Conservation (phyloP, 73 alveolate genomes). For the Paramecium sonneborni region DNA sequence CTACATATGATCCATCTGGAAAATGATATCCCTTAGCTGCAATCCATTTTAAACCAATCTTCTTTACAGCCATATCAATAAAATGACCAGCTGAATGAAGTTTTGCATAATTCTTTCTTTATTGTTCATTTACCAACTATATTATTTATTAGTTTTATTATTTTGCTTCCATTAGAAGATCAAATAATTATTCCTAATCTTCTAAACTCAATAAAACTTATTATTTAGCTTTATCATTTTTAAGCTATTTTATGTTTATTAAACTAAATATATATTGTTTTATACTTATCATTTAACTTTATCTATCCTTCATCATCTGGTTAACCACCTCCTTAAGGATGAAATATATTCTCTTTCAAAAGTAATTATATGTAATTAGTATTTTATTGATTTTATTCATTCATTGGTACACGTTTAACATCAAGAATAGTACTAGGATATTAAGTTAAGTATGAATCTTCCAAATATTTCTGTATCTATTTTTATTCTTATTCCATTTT, state of each 20-base stretch:
- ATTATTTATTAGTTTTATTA: slow-evolving; percentile 61
- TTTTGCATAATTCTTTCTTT: slow-evolving; percentile 78
- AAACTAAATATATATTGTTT: neutral
- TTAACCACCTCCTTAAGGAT: slow-evolving; percentile 97
- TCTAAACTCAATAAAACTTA: slow-evolving; percentile 67
- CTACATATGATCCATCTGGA: slow-evolving; percentile 90
- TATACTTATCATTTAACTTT: slow-evolving; percentile 60
- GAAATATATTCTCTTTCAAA: slow-evolving; percentile 83
- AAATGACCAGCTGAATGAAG: slow-evolving; percentile 95
- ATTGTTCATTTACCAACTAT: slow-evolving; percentile 75
- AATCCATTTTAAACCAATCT: slow-evolving; percentile 72
- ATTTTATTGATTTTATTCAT: slow-evolving; percentile 33
- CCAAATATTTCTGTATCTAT: slow-evolving; percentile 13
- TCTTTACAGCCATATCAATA: slow-evolving; percentile 84
- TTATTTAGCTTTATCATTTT: slow-evolving; percentile 45
- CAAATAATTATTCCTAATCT: slow-evolving; percentile 70
- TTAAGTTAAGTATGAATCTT: neutral
- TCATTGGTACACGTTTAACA: neutral
- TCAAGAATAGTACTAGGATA: neutral
- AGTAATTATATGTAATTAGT: slow-evolving; percentile 50
- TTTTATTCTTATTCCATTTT: slow-evolving; percentile 38
- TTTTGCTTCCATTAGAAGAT: slow-evolving; percentile 57
- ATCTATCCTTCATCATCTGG: slow-evolving; percentile 91
- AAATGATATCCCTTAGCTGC: slow-evolving; percentile 95
- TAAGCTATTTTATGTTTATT: slow-evolving; percentile 36